These are phyloP conservation scores for Ganoderma lucidum DNA, from an alignment of 1,284 basidiomycete genomes.

Conservation along the genomic window DNA sequence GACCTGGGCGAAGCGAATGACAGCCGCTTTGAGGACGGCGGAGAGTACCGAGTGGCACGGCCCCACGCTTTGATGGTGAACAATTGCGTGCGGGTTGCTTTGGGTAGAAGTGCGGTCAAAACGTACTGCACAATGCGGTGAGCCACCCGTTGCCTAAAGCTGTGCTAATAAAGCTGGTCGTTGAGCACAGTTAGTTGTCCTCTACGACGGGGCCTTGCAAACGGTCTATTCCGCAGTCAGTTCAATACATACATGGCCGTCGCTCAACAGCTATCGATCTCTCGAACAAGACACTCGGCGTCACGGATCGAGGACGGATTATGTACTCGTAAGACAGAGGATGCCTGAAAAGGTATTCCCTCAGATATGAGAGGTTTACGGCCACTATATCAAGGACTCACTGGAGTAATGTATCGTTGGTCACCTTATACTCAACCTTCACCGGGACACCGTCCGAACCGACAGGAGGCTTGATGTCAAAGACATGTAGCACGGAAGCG, in stretches of 20 bases:
- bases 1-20: neutral
- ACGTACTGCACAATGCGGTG: neutral
- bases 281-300: neutral
- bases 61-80: neutral
- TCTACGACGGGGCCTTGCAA: neutral
- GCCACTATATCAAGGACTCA: neutral
- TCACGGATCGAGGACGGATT: neutral
- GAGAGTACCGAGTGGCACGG: neutral
- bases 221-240: neutral
- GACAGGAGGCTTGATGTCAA: slow-evolving; percentile 7
- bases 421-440: neutral
- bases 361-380: neutral
- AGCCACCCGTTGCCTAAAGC: neutral
- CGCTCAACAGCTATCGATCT: neutral
- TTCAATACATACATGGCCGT: neutral
- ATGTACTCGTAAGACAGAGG: neutral
- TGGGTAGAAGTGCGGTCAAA: neutral
- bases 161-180: neutral
- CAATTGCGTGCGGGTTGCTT: neutral
- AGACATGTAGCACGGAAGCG: slow-evolving; percentile 15
- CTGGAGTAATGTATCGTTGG: neutral
- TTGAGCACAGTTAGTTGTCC: neutral
- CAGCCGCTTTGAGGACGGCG: neutral
- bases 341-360: neutral
- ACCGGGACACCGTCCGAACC: slow-evolving; percentile 8